Base-by-base conservation (phyloP, 129 eudicot species). In the Saussurea involucrata region DNA sequence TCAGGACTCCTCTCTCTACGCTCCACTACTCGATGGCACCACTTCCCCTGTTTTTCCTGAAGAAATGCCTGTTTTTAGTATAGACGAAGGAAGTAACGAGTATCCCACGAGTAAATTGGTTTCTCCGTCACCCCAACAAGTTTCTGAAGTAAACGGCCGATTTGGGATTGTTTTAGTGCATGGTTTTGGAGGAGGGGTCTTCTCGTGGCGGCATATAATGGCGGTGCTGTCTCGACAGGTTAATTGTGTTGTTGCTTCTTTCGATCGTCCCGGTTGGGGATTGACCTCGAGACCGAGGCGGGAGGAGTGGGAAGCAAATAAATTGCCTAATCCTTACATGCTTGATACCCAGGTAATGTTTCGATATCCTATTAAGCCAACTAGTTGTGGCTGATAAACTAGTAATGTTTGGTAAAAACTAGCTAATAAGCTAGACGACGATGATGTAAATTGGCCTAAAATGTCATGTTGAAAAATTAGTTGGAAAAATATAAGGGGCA, bases 181-280 rank as follows among this genome's bases (percentile, higher is more conserved):
- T 83, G 99, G 99, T 18, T 95, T 95, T 88, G 99, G 99, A 8
- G 97, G 99, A 10, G 99, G 97, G 32, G 92, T 92, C 4, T 95
- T 95, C 75, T 95, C 99, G 9, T 95, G 99, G 99, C 86, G 99
- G 81, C 96, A 92, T 82, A 89, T 95, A 27, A 88, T 92, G 92
- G 92, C 83, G 8, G 82, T 81, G 40, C 82, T 95, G 81, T 85
- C 97, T 40, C 80, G 83, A 71, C 96, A 92, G 78, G 87, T 88
- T 42, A 95, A 97, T 78, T 90, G 95, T 79, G 12, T 85, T 5
- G 99, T 95, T 64, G 92, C 92, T 71, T 92, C 96, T 53, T 95
- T 92, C 76, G 99, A 95, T 42, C 89, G 97, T 22, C 99, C 99
- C 66, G 99, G 99, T 8, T 95, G 99, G 99, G 99, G 99, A 44